These are phyloP conservation scores for Jaltomata sinuosa DNA, from an alignment of 257 asterid genomes.

Conservation along the genomic window DNA sequence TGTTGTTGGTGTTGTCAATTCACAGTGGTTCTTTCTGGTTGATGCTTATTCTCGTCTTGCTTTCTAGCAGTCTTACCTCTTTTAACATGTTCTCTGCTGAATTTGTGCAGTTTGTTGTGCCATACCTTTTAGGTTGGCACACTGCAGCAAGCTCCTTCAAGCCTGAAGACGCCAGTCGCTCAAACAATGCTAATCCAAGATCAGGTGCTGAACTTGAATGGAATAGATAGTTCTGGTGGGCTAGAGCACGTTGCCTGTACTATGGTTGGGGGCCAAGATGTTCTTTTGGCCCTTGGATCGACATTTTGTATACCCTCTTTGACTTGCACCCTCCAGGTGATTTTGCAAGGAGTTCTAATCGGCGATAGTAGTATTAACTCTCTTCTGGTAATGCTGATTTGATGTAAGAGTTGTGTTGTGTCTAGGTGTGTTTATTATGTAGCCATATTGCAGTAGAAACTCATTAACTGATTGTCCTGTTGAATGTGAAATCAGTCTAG, in stretches of 20 bases:
- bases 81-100: conserved; percentile 6
- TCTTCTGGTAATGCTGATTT: not conserved
- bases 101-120: conserved; percentile 62
- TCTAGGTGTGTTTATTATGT: not conserved
- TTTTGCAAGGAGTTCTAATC: not conserved
- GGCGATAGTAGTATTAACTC: not conserved
- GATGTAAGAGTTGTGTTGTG: not conserved
- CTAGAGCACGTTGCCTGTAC: not conserved
- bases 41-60: not conserved
- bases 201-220: conserved; percentile 69
- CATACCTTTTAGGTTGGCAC: conserved; percentile 90
- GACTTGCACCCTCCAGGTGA: not conserved
- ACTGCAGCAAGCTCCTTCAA: conserved; percentile 59
- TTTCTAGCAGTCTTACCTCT: not conserved
- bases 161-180: conserved; percentile 57
- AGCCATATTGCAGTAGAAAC: not conserved
- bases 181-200: conserved; percentile 42
- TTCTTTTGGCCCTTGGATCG: not conserved
- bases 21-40: not conserved
- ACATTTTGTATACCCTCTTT: not conserved
- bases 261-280: not conserved
- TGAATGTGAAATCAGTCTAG: not conserved
- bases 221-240: conserved; percentile 41
- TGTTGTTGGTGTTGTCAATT: not conserved
- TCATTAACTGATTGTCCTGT: not conserved